These are phyloP conservation scores for Rhizophora apiculata DNA, from an alignment of 345 rosid genomes.

Conservation along the genomic window DNA sequence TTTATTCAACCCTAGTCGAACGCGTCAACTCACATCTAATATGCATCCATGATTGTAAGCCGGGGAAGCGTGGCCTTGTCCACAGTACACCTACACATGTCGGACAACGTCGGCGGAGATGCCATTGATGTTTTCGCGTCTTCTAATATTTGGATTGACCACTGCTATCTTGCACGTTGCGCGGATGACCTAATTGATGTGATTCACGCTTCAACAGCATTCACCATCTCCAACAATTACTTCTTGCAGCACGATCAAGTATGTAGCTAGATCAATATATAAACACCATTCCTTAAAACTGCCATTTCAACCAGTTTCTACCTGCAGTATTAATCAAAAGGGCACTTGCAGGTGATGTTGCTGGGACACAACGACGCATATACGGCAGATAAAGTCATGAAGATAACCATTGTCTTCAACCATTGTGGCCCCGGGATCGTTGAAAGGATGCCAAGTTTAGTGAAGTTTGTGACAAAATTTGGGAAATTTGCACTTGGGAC, in stretches of 20 bases:
- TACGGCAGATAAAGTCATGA: slow-evolving; percentile 20
- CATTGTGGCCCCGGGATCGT: slow-evolving; percentile 26
- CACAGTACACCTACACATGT: slow-evolving; percentile 20
- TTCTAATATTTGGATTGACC: slow-evolving; percentile 29
- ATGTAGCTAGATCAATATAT: too few relatives aligned
- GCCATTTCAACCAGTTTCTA: too few relatives aligned
- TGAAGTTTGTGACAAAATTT: too few relatives aligned
- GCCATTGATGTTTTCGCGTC: slow-evolving; percentile 22
- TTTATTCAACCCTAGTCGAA: too few relatives aligned
- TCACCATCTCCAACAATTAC: slow-evolving; percentile 30
- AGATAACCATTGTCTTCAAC: slow-evolving; percentile 26
- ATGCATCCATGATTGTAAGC: slow-evolving; percentile 22
- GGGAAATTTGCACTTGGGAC: too few relatives aligned
- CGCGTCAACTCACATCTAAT: too few relatives aligned
- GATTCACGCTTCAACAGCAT: slow-evolving; percentile 24
- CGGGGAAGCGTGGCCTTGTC: slow-evolving; percentile 15
- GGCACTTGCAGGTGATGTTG: slow-evolving; percentile 21
- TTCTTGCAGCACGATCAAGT: slow-evolving; percentile 25
- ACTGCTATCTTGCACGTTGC: slow-evolving; percentile 27
- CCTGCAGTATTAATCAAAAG: too few relatives aligned
- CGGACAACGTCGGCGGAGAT: slow-evolving; percentile 23
- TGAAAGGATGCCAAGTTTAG: slow-evolving; percentile 30
- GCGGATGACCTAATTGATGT: slow-evolving; percentile 27
- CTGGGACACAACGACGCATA: slow-evolving; percentile 22
- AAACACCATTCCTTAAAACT: too few relatives aligned